Evolutionary conservation across 305 asterid species (phyloP).

Genomic region (Salvia sclarea): DNA sequence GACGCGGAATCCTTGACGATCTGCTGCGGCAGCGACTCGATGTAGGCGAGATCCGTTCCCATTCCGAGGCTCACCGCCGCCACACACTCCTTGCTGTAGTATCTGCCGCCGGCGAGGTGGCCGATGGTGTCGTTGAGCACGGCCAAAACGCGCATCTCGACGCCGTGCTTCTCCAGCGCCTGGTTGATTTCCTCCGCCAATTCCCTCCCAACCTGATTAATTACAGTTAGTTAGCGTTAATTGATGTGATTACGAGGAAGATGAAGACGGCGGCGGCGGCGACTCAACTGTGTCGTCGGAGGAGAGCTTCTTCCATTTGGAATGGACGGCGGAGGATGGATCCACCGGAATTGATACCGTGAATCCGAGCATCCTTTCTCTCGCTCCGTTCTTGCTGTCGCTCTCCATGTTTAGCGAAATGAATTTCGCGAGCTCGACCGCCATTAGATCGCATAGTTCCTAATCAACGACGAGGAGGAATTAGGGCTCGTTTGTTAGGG

Average conservation of each 20-base stretch:
- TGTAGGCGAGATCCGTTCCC: constrained; percentile 65
- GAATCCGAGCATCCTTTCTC: constrained; percentile 56
- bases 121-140: constrained; percentile 63
- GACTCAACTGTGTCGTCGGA: constrained; percentile 58
- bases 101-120: constrained; percentile 81
- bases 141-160: constrained; percentile 57
- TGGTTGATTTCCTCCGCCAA: constrained; percentile 52
- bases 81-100: constrained; percentile 63
- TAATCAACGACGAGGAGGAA: constrained; percentile 11
- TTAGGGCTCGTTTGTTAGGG: too few relatives aligned
- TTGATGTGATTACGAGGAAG: too few relatives aligned
- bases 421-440: constrained; percentile 61
- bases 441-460: constrained; percentile 67
- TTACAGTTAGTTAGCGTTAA: too few relatives aligned
- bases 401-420: constrained; percentile 40
- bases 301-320: constrained; percentile 46
- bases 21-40: constrained; percentile 43
- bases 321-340: constrained; percentile 42
- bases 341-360: constrained; percentile 56
- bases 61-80: constrained; percentile 70
- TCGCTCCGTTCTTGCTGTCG: constrained; percentile 20
- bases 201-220: constrained; percentile 51
- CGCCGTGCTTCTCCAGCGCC: constrained; percentile 56
- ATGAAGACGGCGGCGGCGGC: too few relatives aligned
- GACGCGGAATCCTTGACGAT: constrained; percentile 34